Base-by-base conservation (phyloP, 371 early-diverging fungal genomes). In the Lichtheimia ramosa region DNA sequence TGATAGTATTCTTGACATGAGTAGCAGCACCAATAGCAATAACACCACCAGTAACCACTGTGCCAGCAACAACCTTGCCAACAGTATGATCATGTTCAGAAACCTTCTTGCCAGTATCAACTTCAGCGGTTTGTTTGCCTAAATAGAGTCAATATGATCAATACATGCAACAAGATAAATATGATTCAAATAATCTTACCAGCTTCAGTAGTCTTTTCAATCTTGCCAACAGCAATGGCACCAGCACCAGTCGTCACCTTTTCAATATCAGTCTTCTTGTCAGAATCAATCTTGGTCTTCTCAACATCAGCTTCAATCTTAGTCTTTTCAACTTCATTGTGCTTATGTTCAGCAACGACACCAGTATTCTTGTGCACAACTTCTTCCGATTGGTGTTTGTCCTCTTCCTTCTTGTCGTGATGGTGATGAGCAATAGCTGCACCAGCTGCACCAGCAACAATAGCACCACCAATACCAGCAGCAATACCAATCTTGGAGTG, bases 1-100 rank as follows among this genome's bases (percentile, higher is more conserved):
- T 50, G 42, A 75, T 56, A 46, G 73, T 70, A 0, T 62, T 16
- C 23, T 68, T 70, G 42, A 72, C 64, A 55, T 70, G 42, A 2
- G 48, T 57, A 18, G 56, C 61, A 28, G 48, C 61, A 15, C 53
- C 54, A 34, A 60, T 2, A 43, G 27, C 8, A n/a, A n/a, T n/a
- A n/a, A n/a, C n/a, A n/a, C n/a, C n/a, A n/a, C n/a, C 54, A 21
- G 28, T n/a, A 14, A 60, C 54, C 10, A 53, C 28, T 3, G 34
- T 48, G n/a, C 60, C 58, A 40, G 39, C 50, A 46, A 27, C 56
- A 6, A 48, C 20, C 56, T 56, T 56, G 27, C 15, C 41, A 13
- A 20, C 56, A 46, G 25, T 25, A 25, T 54, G 54, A 18, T 56
- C 20, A 8, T 49, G 12, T 3, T 51, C 68, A 49, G 43, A 54